Evolutionary conservation across 331 rosid genomes (phyloP).

Genomic region (Quercus lobata): DNA sequence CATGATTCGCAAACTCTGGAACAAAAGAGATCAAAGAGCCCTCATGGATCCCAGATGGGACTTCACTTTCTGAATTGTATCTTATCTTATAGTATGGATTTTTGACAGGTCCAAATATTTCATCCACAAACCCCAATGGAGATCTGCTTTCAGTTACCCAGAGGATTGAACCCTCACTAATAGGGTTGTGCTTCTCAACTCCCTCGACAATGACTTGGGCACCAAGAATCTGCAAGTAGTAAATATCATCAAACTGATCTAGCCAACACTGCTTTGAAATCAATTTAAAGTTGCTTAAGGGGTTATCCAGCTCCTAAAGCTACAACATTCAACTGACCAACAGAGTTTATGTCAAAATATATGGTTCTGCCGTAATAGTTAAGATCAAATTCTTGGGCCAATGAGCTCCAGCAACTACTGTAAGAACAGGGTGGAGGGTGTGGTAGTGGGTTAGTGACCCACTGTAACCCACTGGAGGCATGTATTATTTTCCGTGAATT

Average conservation of each 20-base stretch:
- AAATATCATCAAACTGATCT: slow-evolving; percentile 12
- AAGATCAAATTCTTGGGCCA: background rate
- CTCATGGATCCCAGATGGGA: slow-evolving; percentile 48
- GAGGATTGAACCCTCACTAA: slow-evolving; percentile 79
- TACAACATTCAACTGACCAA: background rate
- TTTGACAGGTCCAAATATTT: slow-evolving; percentile 92
- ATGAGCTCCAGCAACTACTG: background rate
- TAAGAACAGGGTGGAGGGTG: background rate
- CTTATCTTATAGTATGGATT: slow-evolving; percentile 79
- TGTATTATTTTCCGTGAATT: too few species aligned
- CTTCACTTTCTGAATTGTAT: slow-evolving; percentile 77
- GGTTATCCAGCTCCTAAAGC: slow-evolving; percentile 11
- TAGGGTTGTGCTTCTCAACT: slow-evolving; percentile 71
- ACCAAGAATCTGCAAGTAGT: slow-evolving; percentile 47
- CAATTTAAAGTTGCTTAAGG: background rate
- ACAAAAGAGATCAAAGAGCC: slow-evolving; percentile 70
- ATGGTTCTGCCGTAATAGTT: background rate
- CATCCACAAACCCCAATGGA: slow-evolving; percentile 82
- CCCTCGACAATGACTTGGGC: slow-evolving; percentile 64
- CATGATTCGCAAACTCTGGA: slow-evolving; percentile 70
- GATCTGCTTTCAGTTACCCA: slow-evolving; percentile 73
- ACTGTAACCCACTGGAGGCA: background rate
- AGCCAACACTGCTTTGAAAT: slow-evolving; percentile 2
- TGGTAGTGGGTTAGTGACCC: background rate
- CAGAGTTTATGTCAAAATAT: background rate